A percentile compares a stretch with the other conserved stretches of the same genome.
phyloP scores from a whole-genome alignment of 2,329 filamentous ascomycete species.

The Metarhizium guizhouense region DNA sequence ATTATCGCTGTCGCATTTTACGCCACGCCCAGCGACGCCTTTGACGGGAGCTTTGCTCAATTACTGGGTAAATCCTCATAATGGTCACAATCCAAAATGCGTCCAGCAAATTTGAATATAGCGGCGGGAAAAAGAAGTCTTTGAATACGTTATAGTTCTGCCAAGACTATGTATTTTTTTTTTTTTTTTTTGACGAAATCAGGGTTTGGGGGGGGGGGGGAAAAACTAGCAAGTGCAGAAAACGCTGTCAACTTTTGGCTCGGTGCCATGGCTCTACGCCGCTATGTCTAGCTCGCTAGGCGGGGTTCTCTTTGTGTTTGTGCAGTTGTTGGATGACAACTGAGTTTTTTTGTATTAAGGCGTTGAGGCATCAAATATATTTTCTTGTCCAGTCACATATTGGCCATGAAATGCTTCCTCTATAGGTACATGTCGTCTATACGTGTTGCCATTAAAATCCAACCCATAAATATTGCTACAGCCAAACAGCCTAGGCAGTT shows the following conservation, averaged over 20 bases:
- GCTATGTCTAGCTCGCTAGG: background rate
- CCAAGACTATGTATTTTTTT: too few species aligned
- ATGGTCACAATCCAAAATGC: background rate
- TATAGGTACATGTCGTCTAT: background rate
- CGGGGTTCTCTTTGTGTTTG: background rate
- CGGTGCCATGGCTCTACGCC: background rate
- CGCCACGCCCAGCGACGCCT: constrained; percentile 39
- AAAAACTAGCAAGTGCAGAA: background rate
- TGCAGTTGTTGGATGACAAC: background rate
- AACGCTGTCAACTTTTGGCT: background rate
- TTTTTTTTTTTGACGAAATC: background rate
- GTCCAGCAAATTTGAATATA: background rate
- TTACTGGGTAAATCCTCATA: background rate
- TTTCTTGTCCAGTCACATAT: background rate
- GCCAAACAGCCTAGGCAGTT: constrained; percentile 21
- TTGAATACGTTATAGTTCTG: too few species aligned
- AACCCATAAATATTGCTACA: too few species aligned
- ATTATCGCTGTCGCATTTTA: constrained; percentile 55
- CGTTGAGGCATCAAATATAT: background rate
- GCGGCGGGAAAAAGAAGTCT: background rate
- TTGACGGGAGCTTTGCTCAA: constrained; percentile 21
- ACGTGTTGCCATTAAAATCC: background rate
- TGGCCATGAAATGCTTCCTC: background rate
- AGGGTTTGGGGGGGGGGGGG: background rate
- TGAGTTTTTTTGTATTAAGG: background rate